Percentiles rank a stretch among this genome's conserved stretches.
phyloP scores from a whole-genome alignment of 2,329 filamentous ascomycete genomes.

The Tolypocladium nubicola region DNA sequence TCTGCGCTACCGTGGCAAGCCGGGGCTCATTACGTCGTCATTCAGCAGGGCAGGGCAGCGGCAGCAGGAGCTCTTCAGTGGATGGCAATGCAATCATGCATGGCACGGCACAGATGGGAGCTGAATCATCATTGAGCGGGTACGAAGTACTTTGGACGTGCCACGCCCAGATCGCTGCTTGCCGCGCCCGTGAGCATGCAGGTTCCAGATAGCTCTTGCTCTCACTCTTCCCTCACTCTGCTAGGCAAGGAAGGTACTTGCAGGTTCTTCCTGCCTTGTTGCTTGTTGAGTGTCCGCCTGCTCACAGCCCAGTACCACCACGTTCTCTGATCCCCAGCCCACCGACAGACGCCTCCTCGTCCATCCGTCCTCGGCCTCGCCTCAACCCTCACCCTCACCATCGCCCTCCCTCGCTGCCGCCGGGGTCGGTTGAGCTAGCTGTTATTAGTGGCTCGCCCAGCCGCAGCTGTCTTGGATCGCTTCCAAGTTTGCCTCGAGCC shows the following conservation, averaged over 20 bases:
- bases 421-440: neutral
- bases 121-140: neutral
- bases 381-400: neutral
- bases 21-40: conserved; percentile 5
- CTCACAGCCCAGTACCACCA: neutral
- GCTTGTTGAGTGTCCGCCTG: neutral
- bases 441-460: neutral
- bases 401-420: neutral
- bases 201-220: neutral
- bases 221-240: neutral
- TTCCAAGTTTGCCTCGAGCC: neutral
- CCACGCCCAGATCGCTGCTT: neutral
- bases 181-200: neutral
- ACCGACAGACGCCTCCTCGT: neutral
- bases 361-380: neutral
- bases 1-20: neutral
- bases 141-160: neutral
- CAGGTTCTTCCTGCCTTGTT: neutral
- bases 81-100: neutral
- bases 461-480: neutral
- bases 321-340: neutral
- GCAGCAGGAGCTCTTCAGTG: neutral
- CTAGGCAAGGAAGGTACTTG: neutral
- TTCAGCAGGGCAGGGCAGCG: conserved; percentile 4
- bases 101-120: neutral